Percentiles rank a stretch among this genome's conserved stretches.
These are phyloP conservation scores for Chloris gayana DNA, from an alignment of 176 grass and related monocot species.

Conservation along the genomic window DNA sequence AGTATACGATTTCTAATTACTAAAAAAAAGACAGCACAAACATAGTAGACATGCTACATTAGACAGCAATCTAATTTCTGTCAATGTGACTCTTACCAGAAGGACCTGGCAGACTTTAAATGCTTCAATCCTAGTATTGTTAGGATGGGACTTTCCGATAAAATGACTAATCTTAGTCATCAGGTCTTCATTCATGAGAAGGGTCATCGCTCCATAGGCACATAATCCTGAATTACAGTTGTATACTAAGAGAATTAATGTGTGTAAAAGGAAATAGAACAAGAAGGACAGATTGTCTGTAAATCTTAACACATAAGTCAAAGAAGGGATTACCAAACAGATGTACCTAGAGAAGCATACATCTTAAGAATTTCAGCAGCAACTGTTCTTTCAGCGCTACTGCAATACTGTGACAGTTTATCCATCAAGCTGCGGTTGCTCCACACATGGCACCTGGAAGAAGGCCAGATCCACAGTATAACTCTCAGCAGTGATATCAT, in stretches of 20 bases:
- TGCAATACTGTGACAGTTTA: constrained; percentile 50
- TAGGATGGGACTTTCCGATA: constrained; percentile 48
- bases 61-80: background rate
- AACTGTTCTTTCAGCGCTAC: constrained; percentile 42
- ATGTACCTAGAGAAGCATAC: constrained; percentile 86
- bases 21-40: constrained; percentile 20
- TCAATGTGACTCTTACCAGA: constrained; percentile 45
- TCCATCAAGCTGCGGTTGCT: constrained; percentile 64
- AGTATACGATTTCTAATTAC: constrained; percentile 18
- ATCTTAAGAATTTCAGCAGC: constrained; percentile 54
- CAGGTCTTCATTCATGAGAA: constrained; percentile 65
- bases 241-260: constrained; percentile 17
- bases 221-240: constrained; percentile 71
- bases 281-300: background rate
- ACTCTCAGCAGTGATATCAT: constrained; percentile 60
- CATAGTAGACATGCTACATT: background rate
- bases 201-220: constrained; percentile 57
- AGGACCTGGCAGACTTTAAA: constrained; percentile 69
- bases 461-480: constrained; percentile 78
- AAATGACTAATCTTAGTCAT: constrained; percentile 44
- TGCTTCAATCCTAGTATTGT: constrained; percentile 56
- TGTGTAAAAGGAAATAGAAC: constrained; percentile 31
- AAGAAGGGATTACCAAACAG: constrained; percentile 59
- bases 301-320: constrained; percentile 31
- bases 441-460: constrained; percentile 74